Evolutionary conservation across 805 yeast genomes (phyloP).

Genomic region (Barnettozyma sucrosica): DNA sequence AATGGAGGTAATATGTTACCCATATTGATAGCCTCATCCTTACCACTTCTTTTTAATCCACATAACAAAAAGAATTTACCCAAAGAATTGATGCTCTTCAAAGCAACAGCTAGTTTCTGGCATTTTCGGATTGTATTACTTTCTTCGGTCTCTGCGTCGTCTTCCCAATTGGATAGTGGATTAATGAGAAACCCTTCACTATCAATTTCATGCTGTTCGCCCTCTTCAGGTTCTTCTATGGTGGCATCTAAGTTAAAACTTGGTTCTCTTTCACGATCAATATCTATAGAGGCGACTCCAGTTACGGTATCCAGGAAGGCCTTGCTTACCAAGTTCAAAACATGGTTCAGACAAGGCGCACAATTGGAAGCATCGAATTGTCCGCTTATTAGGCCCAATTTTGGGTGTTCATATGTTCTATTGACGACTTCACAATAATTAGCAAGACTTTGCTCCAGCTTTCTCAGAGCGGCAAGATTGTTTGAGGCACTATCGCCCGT

Average conservation of each 20-base stretch:
- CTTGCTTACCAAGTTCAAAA: background rate
- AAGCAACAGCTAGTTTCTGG: background rate
- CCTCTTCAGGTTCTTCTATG: background rate
- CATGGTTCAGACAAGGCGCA: background rate
- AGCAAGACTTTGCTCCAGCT: background rate
- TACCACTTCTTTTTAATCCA: no score
- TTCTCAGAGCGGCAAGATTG: no score
- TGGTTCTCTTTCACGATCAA: background rate
- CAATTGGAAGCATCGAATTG: background rate
- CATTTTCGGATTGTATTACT: background rate
- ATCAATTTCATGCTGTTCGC: background rate
- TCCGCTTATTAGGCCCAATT: background rate
- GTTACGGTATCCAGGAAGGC: background rate
- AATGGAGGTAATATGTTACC: background rate
- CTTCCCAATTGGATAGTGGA: background rate
- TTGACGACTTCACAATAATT: background rate
- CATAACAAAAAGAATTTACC: background rate
- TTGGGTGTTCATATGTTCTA: background rate
- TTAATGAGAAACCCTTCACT: background rate
- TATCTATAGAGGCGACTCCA: background rate
- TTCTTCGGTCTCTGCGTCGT: background rate
- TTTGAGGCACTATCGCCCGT: no score
- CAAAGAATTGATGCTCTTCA: conserved; percentile 1
- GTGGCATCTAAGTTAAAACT: background rate
- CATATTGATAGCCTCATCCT: no score